A percentile compares a stretch with the other conserved stretches of the same genome.
Conservation (phyloP, 257 asterid genomes). For the Verbena officinalis region DNA sequence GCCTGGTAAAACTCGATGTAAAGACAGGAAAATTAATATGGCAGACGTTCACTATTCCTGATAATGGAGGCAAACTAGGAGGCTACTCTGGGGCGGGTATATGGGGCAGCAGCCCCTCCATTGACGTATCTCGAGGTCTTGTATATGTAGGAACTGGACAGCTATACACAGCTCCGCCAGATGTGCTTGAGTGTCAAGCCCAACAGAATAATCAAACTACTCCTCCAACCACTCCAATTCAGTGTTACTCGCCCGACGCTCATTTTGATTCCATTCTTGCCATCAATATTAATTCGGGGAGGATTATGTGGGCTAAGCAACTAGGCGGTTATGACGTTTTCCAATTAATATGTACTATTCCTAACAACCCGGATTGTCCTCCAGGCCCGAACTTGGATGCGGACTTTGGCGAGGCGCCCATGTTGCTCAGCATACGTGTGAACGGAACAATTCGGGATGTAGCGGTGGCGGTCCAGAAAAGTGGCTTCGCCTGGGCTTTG, state of each 20-base stretch:
- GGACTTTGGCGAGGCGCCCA: conserved; percentile 84
- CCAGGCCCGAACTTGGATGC: conserved; percentile 82
- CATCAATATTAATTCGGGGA: conserved; percentile 48
- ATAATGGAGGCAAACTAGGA: conserved; percentile 59
- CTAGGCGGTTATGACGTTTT: conserved; percentile 74
- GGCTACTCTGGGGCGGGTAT: conserved; percentile 66
- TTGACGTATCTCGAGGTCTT: conserved; percentile 43
- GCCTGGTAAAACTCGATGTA: conserved; percentile 61
- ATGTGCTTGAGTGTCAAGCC: conserved; percentile 57
- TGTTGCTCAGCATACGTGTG: conserved; percentile 45
- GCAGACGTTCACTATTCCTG: conserved; percentile 77
- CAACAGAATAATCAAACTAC: conserved; percentile 47
- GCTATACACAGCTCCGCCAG: conserved; percentile 62
- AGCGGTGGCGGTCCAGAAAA: conserved; percentile 75
- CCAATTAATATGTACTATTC: conserved; percentile 54
- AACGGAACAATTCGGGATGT: conserved; percentile 48
- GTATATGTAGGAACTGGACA: conserved; percentile 69
- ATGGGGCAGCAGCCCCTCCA: conserved; percentile 88
- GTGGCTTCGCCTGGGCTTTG: conserved; percentile 79
- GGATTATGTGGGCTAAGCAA: conserved; percentile 52
- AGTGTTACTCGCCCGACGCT: conserved; percentile 54
- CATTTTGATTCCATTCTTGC: conserved; percentile 67
- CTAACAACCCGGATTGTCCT: conserved; percentile 67
- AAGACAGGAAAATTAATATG: conserved; percentile 57
- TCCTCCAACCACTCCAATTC: conserved; percentile 48